These are phyloP conservation scores for Diaporthe eres DNA, from an alignment of 2,329 filamentous ascomycete genomes.

Conservation along the genomic window DNA sequence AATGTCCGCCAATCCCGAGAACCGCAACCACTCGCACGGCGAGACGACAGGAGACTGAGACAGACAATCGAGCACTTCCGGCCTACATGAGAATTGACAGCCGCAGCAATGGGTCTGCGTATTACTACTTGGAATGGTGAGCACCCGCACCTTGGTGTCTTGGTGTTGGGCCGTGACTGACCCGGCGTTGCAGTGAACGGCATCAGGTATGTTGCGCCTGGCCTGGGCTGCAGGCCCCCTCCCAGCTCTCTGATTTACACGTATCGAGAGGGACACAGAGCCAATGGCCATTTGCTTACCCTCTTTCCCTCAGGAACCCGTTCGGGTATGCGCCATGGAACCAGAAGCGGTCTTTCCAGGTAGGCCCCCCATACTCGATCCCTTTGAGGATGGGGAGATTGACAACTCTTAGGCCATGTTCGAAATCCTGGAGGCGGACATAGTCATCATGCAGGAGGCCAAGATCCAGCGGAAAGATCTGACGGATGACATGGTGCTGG, in stretches of 20 bases:
- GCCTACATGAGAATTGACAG: constrained; percentile 14
- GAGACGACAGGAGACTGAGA: constrained; percentile 30
- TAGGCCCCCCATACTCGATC: constrained; percentile 48
- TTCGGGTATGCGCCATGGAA: constrained; percentile 90
- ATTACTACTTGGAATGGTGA: constrained; percentile 91
- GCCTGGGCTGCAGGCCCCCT: not conserved
- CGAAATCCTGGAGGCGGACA: constrained; percentile 90
- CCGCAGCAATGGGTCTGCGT: constrained; percentile 75
- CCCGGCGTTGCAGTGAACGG: constrained; percentile 75
- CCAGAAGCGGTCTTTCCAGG: constrained; percentile 78
- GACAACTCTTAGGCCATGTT: constrained; percentile 81
- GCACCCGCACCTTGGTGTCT: constrained; percentile 44
- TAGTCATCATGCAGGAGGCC: constrained; percentile 94
- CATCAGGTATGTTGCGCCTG: constrained; percentile 70
- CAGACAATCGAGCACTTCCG: not conserved
- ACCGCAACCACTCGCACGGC: constrained; percentile 8
- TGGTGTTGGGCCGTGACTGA: constrained; percentile 45
- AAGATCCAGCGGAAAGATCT: constrained; percentile 97
- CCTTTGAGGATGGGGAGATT: constrained; percentile 3
- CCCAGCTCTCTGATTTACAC: not conserved
- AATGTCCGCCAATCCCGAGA: constrained; percentile 18
- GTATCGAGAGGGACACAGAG: constrained; percentile 25
- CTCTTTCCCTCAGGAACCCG: constrained; percentile 71
- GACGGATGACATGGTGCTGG: constrained; percentile 93
- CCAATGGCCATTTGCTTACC: not conserved